These are phyloP conservation scores for Sparassis latifolia DNA, from an alignment of 1,284 basidiomycete species.

Conservation along the genomic window DNA sequence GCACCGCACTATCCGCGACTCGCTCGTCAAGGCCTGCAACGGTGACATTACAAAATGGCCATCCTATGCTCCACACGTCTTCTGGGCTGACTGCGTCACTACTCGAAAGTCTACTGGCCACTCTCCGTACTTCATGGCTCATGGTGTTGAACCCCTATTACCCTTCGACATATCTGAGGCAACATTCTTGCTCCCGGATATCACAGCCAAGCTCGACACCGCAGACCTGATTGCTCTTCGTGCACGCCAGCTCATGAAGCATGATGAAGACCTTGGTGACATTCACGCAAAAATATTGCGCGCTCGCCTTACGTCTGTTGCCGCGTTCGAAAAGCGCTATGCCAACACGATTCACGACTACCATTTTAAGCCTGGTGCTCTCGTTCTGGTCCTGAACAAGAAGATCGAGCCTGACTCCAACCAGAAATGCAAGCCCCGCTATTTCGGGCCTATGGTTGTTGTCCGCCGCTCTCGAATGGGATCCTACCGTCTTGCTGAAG, in stretches of 20 bases:
- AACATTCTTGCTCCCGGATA: conserved; percentile 21
- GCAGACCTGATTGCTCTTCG: conserved; percentile 12
- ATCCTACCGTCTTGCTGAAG: conserved; percentile 25
- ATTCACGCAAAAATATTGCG: conserved; percentile 15
- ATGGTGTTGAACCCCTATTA: conserved; percentile 31
- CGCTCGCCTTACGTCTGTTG: conserved; percentile 14
- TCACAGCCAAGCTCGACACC: conserved; percentile 18
- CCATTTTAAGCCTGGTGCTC: conserved; percentile 27
- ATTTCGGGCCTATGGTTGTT: conserved; percentile 27
- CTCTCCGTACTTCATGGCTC: neutral
- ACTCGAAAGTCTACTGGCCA: neutral
- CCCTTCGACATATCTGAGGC: conserved; percentile 21
- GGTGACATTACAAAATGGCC: conserved; percentile 29
- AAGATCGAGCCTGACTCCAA: conserved; percentile 19
- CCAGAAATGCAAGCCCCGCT: conserved; percentile 22
- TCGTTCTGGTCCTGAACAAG: conserved; percentile 18
- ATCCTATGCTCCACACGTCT: conserved; percentile 28
- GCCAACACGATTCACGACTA: conserved; percentile 21
- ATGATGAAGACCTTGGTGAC: conserved; percentile 3
- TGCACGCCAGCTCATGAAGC: conserved; percentile 23
- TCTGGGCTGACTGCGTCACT: neutral
- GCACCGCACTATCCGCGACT: conserved; percentile 20
- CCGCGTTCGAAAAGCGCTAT: conserved; percentile 19
- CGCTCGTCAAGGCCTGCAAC: conserved; percentile 27
- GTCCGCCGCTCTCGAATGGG: conserved; percentile 18